Evolutionary conservation across 140 eudicot genomes (phyloP), one percentile per base, ranked within the genome.

Genomic region (Stevia rebaudiana): DNA sequence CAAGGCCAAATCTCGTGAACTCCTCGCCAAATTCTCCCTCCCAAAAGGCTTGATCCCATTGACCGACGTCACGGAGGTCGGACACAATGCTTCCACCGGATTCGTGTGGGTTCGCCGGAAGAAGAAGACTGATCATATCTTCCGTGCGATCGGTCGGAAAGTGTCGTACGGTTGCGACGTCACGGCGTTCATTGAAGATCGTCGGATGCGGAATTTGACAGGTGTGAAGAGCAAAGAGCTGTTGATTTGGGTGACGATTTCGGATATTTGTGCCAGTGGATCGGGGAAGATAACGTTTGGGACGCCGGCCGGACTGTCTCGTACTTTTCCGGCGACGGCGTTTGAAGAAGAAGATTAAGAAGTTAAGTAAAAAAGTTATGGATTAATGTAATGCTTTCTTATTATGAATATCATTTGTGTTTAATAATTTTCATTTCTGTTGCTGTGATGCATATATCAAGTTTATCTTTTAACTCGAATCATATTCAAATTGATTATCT

Each of bases 161-260:
- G 84, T 80, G 23, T 72, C 78, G 61, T 77, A 77, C 65, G 78
- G 71, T 24, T 63, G 66, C 15, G 76, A 80, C 18, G 81, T 80
- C 0, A 75, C 85, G 39, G 81, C 81, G 64, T 68, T 75, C 31
- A 37, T 75, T 30, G 79, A 80, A 48, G 65, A 72, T 35, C 78
- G 75, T 10, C 71, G 74, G 76, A 78, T 82, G 83, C 40, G 71
- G 76, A 74, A 57, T 35, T 35, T 81, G 35, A 73, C 79, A 2
- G 83, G 83, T 11, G 83, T 81, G 7, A 78, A 81, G 72, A 74
- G 83, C 17, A 81, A 78, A 36, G 86, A 81, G 80, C 43, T 81
- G 12, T 31, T 81, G 55, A 43, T 81, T 46, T 81, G 86, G 86
- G 65, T 81, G 11, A 63, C 78, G 43, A 41, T 81, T 36, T 64